Conservation (phyloP, 768 basidiomycete genomes). For the Tulasnella sp. region DNA sequence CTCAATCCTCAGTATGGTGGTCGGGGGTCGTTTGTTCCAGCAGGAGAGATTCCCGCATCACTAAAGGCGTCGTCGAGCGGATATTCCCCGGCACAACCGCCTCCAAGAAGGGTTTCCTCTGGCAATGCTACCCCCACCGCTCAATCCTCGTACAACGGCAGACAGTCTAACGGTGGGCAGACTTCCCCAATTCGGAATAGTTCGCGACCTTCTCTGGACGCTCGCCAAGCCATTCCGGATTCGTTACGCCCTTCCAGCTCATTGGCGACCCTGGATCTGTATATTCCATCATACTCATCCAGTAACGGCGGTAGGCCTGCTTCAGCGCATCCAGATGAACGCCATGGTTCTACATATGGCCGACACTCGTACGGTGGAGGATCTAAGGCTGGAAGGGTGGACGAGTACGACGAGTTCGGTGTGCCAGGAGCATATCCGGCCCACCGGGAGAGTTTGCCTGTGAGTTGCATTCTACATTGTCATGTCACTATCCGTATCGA, state of each 20-base stretch:
- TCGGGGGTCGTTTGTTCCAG: slow-evolving; percentile 61
- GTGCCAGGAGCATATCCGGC: slow-evolving; percentile 35
- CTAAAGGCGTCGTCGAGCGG: slow-evolving; percentile 17
- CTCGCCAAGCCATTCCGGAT: slow-evolving; percentile 42
- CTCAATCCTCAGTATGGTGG: slow-evolving; percentile 61
- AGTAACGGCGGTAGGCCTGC: not conserved
- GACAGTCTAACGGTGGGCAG: not conserved
- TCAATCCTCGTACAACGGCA: not conserved
- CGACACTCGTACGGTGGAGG: slow-evolving; percentile 24
- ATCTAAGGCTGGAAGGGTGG: slow-evolving; percentile 21
- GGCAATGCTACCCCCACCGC: not conserved
- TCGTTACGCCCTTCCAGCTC: slow-evolving; percentile 54
- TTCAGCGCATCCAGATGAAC: slow-evolving; percentile 3
- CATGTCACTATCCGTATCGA: not conserved
- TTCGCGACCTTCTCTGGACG: not conserved
- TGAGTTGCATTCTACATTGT: slow-evolving; percentile 29
- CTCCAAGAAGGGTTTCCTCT: not conserved
- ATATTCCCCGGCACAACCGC: not conserved
- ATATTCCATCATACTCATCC: slow-evolving; percentile 44
- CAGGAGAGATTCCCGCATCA: slow-evolving; percentile 29
- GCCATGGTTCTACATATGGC: slow-evolving; percentile 44
- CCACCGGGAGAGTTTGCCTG: slow-evolving; percentile 50
- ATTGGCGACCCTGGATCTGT: slow-evolving; percentile 52
- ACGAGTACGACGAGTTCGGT: slow-evolving; percentile 55
- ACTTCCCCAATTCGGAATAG: not conserved